Base-by-base conservation (phyloP, 2,329 filamentous ascomycete species). In the Rhytidhysteron rufulum region DNA sequence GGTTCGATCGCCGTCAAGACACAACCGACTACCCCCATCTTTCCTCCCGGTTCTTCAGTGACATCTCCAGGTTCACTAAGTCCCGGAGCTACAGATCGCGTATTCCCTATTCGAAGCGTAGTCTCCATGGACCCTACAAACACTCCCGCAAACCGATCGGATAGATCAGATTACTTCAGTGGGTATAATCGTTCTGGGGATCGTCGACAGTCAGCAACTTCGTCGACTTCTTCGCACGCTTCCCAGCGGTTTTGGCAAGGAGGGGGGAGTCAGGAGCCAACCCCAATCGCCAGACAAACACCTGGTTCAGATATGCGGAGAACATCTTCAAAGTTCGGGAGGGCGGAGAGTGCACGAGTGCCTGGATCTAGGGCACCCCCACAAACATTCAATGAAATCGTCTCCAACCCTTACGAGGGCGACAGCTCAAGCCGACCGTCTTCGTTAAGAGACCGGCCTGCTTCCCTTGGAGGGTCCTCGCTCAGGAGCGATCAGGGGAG, bases 51-150 rank as follows among this genome's bases (percentile, higher is more conserved):
- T 31, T 17, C 43, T 27, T 44, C 45, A 4, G 37, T 51, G 17
- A 41, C 41, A 13, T 49, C 57, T 2, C 51, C 51, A 19, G 44
- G 41, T n/a, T 61, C 54, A 5, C 50, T 70, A 34, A 71, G 68
- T 47, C 69, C 70, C 15, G 61, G 58, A 29, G 51, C 64, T 4
- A 58, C 67, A 34, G 76, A 90, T 54, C 77, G 85, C 40, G 84
- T 91, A 4, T 91, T 86, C 41, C 86, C 86, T n/a, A 85, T 91
- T 22, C 79, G 85, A 35, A 89, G 85, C n/a, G 82, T 87, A 31
- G 73, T 91, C 18, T 86, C 80, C 5, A 79, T 90, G 30, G 82
- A 86, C 50, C 78, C 79, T 5, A 65, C 62, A 9, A 64, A 68
- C 2, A 72, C 67, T 4, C 62, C 61, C 4, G 51, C 50, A 34